These are phyloP conservation scores for Mucor irregularis DNA, from an alignment of 371 early-diverging fungal species.

Conservation along the genomic window DNA sequence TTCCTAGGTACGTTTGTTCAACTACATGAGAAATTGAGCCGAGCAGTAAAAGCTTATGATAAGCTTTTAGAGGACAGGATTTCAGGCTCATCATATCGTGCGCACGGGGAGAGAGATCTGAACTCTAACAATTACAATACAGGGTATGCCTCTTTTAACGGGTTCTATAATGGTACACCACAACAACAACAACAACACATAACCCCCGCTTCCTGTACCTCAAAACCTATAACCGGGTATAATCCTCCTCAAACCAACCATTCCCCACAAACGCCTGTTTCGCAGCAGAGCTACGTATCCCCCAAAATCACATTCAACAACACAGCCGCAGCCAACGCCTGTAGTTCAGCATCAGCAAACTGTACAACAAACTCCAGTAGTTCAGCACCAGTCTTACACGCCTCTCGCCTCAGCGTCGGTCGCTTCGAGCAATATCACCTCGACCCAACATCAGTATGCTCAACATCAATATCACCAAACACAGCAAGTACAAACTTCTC, in stretches of 20 bases:
- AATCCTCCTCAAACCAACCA: too few relatives aligned
- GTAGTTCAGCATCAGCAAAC: slow-evolving; percentile 8
- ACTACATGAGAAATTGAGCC: slow-evolving; percentile 72
- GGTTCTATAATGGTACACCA: neutral
- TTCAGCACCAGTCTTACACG: neutral
- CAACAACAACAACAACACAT: neutral
- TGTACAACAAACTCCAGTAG: neutral
- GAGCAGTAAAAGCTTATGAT: slow-evolving; percentile 81
- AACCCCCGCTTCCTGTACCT: neutral
- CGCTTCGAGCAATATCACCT: neutral
- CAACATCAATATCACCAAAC: slow-evolving; percentile 9
- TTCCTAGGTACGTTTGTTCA: slow-evolving; percentile 45
- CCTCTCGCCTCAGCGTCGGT: neutral
- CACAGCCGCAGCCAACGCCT: slow-evolving; percentile 9
- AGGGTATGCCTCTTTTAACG: too few relatives aligned
- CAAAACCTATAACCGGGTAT: neutral
- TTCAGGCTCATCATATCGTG: slow-evolving; percentile 29
- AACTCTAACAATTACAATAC: too few relatives aligned
- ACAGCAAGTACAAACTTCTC: slow-evolving; percentile 3
- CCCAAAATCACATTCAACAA: neutral
- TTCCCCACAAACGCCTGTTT: slow-evolving; percentile 1
- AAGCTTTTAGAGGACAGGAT: slow-evolving; percentile 72
- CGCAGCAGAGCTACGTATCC: neutral
- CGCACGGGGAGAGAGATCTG: too few relatives aligned
- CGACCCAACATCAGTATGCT: neutral